Percentiles rank a stretch among this genome's conserved stretches.
Evolutionary conservation across 495 filamentous ascomycete genomes (phyloP).

Genomic region (Penicillium pancosmium): DNA sequence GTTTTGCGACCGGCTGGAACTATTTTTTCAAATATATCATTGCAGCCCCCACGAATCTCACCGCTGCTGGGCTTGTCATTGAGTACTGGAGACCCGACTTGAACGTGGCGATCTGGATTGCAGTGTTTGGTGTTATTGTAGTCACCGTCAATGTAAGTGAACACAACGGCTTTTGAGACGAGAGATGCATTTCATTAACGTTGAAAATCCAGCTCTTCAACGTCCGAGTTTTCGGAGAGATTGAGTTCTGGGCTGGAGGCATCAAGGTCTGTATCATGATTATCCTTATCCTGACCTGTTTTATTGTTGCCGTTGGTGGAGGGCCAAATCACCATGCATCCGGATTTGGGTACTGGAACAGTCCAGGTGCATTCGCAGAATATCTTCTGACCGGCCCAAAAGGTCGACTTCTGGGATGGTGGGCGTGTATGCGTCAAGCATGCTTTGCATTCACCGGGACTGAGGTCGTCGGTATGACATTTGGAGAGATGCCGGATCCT

Average conservation of each 20-base stretch:
- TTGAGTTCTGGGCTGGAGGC: conserved; percentile 47
- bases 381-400: background rate
- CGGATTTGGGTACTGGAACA: conserved; percentile 65
- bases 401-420: background rate
- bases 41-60: conserved; percentile 59
- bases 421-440: background rate
- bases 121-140: conserved; percentile 59
- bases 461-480: background rate
- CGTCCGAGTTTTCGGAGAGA: background rate
- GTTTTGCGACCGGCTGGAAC: no score
- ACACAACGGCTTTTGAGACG: background rate
- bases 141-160: conserved; percentile 21
- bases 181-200: background rate
- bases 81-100: conserved; percentile 65
- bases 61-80: conserved; percentile 77
- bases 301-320: conserved; percentile 71
- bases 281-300: conserved; percentile 71
- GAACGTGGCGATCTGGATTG: conserved; percentile 63
- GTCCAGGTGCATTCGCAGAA: conserved; percentile 69
- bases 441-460: background rate
- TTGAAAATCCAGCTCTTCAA: background rate
- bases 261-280: conserved; percentile 61
- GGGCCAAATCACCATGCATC: conserved; percentile 56
- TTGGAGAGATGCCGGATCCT: conserved; percentile 33
- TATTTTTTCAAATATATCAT: no score